A percentile compares a stretch with the other conserved stretches of the same genome.
phyloP scores from a whole-genome alignment of 2,329 filamentous ascomycete species.

The Neoscytalidium dimidiatum region DNA sequence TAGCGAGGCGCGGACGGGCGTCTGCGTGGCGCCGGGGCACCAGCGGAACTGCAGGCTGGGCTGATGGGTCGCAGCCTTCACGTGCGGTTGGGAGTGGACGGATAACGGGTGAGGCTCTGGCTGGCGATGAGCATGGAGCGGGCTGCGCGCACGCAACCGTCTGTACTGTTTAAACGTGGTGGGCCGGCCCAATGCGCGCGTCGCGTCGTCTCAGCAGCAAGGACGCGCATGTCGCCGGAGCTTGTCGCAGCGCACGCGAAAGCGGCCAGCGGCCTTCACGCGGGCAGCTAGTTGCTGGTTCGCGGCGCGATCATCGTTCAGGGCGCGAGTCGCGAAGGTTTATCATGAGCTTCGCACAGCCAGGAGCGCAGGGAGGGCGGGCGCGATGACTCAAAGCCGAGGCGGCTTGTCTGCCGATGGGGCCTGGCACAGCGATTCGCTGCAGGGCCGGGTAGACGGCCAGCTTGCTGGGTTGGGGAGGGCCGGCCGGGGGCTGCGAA shows the following conservation, averaged over 20 bases:
- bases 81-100: background rate
- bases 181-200: too few species aligned
- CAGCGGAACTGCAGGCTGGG: background rate
- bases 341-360: background rate
- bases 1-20: conserved; percentile 3
- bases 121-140: too few species aligned
- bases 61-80: background rate
- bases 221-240: background rate
- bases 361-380: background rate
- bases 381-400: conserved; percentile 5
- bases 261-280: background rate
- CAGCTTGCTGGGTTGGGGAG: background rate
- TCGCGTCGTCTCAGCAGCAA: background rate
- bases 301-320: background rate
- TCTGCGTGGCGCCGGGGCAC: background rate
- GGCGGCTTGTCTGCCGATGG: conserved; percentile 5
- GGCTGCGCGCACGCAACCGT: background rate
- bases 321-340: conserved; percentile 6
- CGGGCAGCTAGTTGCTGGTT: conserved; percentile 8
- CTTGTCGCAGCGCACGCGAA: background rate
- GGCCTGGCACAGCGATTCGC: background rate
- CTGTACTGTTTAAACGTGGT: background rate
- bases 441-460: background rate
- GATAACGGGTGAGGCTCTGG: background rate
- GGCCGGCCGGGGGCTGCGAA: background rate